Conservation (phyloP, 2,329 filamentous ascomycete genomes). For the Fusarium sp. region DNA sequence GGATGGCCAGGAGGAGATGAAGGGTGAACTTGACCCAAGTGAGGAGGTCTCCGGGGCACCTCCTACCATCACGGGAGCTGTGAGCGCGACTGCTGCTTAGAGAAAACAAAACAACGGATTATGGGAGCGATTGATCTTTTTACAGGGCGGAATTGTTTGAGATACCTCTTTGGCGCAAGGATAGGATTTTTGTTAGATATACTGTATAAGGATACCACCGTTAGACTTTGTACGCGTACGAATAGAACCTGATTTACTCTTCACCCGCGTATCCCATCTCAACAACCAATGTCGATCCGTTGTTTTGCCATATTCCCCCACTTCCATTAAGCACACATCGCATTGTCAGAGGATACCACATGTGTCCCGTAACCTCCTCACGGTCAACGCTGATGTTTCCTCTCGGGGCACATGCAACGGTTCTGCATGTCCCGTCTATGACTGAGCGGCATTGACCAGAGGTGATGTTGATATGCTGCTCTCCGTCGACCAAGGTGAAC, state of each 20-base stretch:
- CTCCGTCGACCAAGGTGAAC: conserved; percentile 11
- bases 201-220: neutral
- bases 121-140: conserved; percentile 38
- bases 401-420: conserved; percentile 35
- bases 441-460: conserved; percentile 32
- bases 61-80: conserved; percentile 11
- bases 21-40: conserved; percentile 54
- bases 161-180: conserved; percentile 40
- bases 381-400: conserved; percentile 8
- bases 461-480: conserved; percentile 16
- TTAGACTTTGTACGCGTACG: conserved; percentile 11
- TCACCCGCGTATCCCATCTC: conserved; percentile 27
- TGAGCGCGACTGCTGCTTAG: conserved; percentile 41
- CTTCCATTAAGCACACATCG: conserved; percentile 42
- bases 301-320: conserved; percentile 42
- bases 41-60: conserved; percentile 41
- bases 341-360: conserved; percentile 45
- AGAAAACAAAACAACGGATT: conserved; percentile 15
- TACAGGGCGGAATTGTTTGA: conserved; percentile 7
- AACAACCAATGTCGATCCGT: conserved; percentile 32
- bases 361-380: conserved; percentile 30
- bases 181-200: conserved; percentile 2
- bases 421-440: conserved; percentile 20
- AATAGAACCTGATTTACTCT: conserved; percentile 19
- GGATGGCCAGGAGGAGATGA: conserved; percentile 53